These are phyloP conservation scores for Phytophthora fragariaefolia DNA, from an alignment of 352 stramenopile genomes.

Conservation along the genomic window DNA sequence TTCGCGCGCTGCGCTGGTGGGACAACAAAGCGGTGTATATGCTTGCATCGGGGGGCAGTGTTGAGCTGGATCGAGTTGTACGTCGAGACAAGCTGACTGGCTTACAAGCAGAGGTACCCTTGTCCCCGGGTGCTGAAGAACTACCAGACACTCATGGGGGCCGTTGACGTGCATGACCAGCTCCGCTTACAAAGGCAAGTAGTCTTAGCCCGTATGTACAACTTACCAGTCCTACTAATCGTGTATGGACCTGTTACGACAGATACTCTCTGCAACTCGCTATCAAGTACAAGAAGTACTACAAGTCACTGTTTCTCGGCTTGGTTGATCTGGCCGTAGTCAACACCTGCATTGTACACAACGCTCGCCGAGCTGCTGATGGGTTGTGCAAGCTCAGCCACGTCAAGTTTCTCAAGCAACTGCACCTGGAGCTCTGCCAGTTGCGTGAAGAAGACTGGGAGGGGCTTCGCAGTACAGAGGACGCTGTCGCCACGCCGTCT, in stretches of 20 bases:
- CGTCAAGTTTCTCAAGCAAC: too few relatives aligned
- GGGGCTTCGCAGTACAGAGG: too few relatives aligned
- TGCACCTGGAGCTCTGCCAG: too few relatives aligned
- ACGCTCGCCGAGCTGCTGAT: too few relatives aligned
- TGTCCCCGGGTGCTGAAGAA: not conserved
- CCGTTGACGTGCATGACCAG: slow-evolving; percentile 3
- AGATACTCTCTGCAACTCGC: slow-evolving; percentile 22
- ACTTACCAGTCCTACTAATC: not conserved
- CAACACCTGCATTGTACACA: too few relatives aligned
- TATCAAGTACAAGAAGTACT: slow-evolving; percentile 33
- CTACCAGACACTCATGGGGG: slow-evolving; percentile 9
- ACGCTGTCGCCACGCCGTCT: too few relatives aligned
- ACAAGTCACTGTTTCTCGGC: not conserved
- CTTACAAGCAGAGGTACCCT: slow-evolving; percentile 1
- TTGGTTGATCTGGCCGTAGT: too few relatives aligned
- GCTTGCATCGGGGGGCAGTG: not conserved
- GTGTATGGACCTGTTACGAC: slow-evolving; percentile 11
- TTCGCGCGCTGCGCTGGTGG: not conserved
- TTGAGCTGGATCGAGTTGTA: slow-evolving; percentile 2
- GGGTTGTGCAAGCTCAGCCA: too few relatives aligned
- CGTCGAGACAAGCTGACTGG: not conserved
- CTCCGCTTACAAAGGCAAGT: slow-evolving; percentile 18
- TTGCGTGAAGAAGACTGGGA: too few relatives aligned
- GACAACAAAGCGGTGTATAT: slow-evolving; percentile 7
- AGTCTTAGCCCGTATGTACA: slow-evolving; percentile 12